Evolutionary conservation across 495 filamentous ascomycete genomes (phyloP).

Genomic region (Podospora bellae-mahoneyi): DNA sequence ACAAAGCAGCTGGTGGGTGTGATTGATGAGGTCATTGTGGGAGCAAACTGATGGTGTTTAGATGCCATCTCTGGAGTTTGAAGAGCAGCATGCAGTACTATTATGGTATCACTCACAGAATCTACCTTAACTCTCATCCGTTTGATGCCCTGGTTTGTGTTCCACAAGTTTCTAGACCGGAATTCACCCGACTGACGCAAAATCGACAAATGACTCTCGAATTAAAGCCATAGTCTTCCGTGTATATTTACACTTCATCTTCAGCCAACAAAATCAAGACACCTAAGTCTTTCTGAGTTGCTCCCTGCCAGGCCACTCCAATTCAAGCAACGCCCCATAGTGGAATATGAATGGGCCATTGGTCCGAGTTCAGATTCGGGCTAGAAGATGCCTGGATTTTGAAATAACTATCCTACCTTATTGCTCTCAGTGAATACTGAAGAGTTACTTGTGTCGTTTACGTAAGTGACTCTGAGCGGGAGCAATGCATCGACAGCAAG

Average conservation of each 20-base stretch:
- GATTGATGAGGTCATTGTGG: not conserved
- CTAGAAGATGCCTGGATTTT: no score
- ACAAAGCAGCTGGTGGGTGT: not conserved
- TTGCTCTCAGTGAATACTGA: no score
- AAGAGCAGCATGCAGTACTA: not conserved
- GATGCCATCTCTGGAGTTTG: not conserved
- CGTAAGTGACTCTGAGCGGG: no score
- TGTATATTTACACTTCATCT: not conserved
- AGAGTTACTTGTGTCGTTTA: no score
- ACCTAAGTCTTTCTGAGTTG: no score
- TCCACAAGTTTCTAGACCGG: not conserved
- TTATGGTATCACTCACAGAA: not conserved
- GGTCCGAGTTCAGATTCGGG: no score
- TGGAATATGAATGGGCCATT: no score
- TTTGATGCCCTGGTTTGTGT: not conserved
- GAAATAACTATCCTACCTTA: no score
- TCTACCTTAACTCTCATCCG: not conserved
- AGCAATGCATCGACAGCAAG: no score
- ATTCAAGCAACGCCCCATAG: no score
- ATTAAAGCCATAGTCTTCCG: not conserved
- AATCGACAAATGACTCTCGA: not conserved
- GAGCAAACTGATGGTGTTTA: not conserved
- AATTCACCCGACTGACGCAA: not conserved
- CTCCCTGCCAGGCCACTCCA: no score
- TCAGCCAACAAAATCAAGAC: not conserved